These are phyloP conservation scores for Aphanomyces stellatus DNA, from an alignment of 352 stramenopile genomes.

Conservation along the genomic window DNA sequence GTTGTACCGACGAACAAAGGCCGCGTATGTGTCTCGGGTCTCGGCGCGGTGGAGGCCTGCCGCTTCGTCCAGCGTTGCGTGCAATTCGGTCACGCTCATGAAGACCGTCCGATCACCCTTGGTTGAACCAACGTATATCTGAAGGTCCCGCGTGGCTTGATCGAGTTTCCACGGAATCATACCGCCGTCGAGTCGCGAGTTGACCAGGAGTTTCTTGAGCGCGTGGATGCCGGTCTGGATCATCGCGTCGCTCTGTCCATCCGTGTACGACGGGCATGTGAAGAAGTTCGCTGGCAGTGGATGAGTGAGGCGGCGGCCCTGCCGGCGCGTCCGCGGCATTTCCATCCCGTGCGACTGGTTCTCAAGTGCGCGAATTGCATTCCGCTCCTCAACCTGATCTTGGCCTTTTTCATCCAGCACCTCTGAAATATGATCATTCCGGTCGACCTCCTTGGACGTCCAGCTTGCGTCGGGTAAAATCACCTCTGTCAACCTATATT, in stretches of 20 bases:
- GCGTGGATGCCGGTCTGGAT: background rate
- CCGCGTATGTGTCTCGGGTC: background rate
- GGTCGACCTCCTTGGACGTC: background rate
- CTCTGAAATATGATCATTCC: background rate
- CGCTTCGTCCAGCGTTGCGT: slow-evolving; percentile 15
- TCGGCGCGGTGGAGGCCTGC: background rate
- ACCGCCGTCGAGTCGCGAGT: background rate
- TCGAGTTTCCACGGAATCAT: background rate
- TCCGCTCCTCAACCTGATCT: background rate
- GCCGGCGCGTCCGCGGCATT: background rate
- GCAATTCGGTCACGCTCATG: slow-evolving; percentile 8
- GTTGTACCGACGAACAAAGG: background rate
- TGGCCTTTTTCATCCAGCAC: background rate
- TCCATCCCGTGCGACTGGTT: background rate
- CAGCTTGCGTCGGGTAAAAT: background rate
- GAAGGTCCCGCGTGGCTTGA: background rate
- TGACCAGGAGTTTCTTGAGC: background rate
- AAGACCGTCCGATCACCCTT: background rate
- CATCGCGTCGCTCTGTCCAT: background rate
- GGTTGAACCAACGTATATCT: slow-evolving; percentile 16
- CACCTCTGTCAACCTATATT: background rate
- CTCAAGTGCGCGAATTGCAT: background rate
- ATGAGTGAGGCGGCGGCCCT: background rate
- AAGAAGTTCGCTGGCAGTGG: slow-evolving; percentile 10
- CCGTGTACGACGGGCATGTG: background rate